Percentiles rank a stretch among this genome's conserved stretches.
Conservation (phyloP, 1,139 yeast species). For the Keqinozyma sinolaborantium region DNA sequence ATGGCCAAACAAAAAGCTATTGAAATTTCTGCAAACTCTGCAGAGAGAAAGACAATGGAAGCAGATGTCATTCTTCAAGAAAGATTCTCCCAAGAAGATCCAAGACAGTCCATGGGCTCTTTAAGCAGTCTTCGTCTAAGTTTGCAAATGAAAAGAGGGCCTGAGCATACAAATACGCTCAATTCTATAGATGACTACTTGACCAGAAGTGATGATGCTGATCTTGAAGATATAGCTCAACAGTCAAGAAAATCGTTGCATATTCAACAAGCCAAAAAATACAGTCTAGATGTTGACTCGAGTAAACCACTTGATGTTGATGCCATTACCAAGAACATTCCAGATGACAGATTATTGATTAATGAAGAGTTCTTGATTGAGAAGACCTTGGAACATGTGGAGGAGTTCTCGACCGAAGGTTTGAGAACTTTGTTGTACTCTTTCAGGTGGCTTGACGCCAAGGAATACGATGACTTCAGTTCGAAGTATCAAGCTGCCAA, state of each 20-base stretch:
- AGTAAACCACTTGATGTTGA: constrained; percentile 1
- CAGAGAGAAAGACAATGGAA: constrained; percentile 69
- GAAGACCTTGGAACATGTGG: constrained; percentile 83
- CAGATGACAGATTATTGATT: constrained; percentile 59
- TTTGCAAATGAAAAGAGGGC: constrained; percentile 20
- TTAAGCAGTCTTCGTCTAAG: constrained; percentile 31
- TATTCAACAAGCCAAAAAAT: constrained; percentile 55
- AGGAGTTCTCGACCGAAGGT: constrained; percentile 93
- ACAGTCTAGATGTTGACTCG: constrained; percentile 31
- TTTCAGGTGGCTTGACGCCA: constrained; percentile 62
- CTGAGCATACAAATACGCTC: constrained; percentile 15
- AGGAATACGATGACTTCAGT: constrained; percentile 67
- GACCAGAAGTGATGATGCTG: constrained; percentile 49
- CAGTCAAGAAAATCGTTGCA: constrained; percentile 64
- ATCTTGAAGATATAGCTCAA: constrained; percentile 55
- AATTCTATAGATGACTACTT: constrained; percentile 58
- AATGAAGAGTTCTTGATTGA: constrained; percentile 80
- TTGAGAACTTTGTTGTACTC: constrained; percentile 84
- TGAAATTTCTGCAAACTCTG: constrained; percentile 59
- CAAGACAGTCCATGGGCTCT: constrained; percentile 22
- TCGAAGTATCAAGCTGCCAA: constrained; percentile 69
- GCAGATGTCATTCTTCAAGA: constrained; percentile 72
- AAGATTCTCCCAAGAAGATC: constrained; percentile 32
- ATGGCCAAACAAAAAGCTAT: constrained; percentile 60
- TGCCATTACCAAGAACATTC: constrained; percentile 24